Conservation (phyloP, 257 asterid species). For the Solanum chiquidenum region DNA sequence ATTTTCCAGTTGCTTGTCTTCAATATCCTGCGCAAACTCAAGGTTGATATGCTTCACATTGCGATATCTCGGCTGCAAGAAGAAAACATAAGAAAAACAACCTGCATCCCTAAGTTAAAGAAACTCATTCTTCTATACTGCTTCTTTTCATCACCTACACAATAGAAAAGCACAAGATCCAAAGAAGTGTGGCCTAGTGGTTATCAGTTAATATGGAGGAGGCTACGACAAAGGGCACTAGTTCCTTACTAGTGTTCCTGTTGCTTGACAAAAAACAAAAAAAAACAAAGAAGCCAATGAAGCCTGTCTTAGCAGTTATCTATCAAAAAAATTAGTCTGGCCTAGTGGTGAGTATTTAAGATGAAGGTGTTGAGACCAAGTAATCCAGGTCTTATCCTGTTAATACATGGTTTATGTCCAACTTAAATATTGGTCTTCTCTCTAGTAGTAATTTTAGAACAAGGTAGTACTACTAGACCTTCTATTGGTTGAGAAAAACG, state of each 20-base stretch:
- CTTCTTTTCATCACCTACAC: background rate
- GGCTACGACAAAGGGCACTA: background rate
- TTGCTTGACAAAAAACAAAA: background rate
- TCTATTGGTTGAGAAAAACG: background rate
- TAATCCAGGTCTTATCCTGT: background rate
- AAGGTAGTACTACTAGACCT: background rate
- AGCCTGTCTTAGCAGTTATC: background rate
- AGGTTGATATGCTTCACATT: constrained; percentile 84
- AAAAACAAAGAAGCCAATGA: background rate
- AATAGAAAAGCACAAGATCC: background rate
- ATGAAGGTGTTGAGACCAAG: background rate
- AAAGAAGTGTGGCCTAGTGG: background rate
- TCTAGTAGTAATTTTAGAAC: background rate
- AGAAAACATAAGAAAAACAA: background rate
- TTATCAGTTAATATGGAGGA: background rate
- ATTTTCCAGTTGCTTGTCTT: constrained; percentile 64
- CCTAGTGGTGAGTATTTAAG: background rate
- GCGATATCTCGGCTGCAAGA: constrained; percentile 66
- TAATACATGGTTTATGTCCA: background rate
- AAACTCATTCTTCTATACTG: background rate
- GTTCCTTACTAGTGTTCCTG: background rate
- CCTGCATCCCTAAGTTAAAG: background rate
- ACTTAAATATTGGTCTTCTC: background rate
- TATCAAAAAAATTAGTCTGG: background rate
- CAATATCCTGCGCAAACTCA: constrained; percentile 79